These are phyloP conservation scores for Orbilia quercus DNA, from an alignment of 2,329 filamentous ascomycete genomes.

Conservation along the genomic window DNA sequence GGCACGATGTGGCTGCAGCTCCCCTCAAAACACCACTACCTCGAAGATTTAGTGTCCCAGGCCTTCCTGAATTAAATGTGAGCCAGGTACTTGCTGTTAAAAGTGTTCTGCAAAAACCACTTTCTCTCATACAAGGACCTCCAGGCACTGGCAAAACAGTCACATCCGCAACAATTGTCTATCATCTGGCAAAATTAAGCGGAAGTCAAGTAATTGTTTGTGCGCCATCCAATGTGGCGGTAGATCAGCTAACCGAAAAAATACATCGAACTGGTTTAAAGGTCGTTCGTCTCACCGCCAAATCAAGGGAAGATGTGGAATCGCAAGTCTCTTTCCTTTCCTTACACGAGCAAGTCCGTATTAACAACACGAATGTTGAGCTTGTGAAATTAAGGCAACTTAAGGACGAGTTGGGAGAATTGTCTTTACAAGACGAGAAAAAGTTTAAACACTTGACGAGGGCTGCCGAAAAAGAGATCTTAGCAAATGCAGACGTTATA, in stretches of 20 bases:
- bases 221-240: slow-evolving; percentile 96
- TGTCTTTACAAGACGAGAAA: slow-evolving; percentile 97
- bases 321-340: slow-evolving; percentile 97
- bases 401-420: slow-evolving; percentile 88
- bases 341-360: slow-evolving; percentile 94
- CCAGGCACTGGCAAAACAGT: slow-evolving; percentile 98
- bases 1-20: slow-evolving; percentile 91
- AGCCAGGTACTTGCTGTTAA: slow-evolving; percentile 98
- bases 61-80: slow-evolving; percentile 90
- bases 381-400: slow-evolving; percentile 91
- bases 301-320: slow-evolving; percentile 97
- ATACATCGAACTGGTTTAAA: slow-evolving; percentile 95
- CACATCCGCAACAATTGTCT: slow-evolving; percentile 98
- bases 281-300: slow-evolving; percentile 96
- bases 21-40: slow-evolving; percentile 96
- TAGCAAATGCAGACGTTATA: slow-evolving; percentile 95
- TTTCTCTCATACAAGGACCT: slow-evolving; percentile 95
- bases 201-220: slow-evolving; percentile 95
- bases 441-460: slow-evolving; percentile 97
- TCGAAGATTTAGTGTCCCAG: slow-evolving; percentile 95
- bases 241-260: slow-evolving; percentile 96
- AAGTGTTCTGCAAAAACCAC: slow-evolving; percentile 88
- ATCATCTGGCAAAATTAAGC: slow-evolving; percentile 94
- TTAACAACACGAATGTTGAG: slow-evolving; percentile 96
- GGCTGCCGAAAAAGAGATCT: slow-evolving; percentile 91